Base-by-base conservation (phyloP, 2,329 filamentous ascomycete species). In the Claviceps paspali region DNA sequence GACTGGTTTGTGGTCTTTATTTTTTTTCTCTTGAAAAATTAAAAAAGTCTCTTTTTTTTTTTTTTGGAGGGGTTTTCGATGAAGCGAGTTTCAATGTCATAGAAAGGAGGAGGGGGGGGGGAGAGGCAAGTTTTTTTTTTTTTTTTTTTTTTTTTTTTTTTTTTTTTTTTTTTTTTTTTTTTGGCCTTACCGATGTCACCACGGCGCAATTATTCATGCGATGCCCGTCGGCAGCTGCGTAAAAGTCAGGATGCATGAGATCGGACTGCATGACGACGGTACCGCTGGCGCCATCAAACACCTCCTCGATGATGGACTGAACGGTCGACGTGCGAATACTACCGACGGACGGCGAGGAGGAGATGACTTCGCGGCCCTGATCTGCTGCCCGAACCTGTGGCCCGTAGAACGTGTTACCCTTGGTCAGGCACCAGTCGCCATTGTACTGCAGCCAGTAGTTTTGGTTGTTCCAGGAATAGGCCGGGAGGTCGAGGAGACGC, bases 381-480 rank as follows among this genome's bases (percentile, higher is more conserved):
- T n/a, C n/a, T n/a, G n/a, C n/a, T n/a, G n/a, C n/a, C n/a, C n/a
- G n/a, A n/a, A n/a, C 22, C 23, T 24, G 35, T 2, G 15, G 45
- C 68, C 62, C 49, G 82, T 67, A 29, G 64, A 59, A 33, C 73
- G 66, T 35, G 60, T 63, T 39, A 71, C 73, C 30, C 63, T 86
- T 86, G 42, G 68, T 75, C 27, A 85, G 62, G 17, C 68, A 72
- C 75, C 79, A 86, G 54, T 85, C 76, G 43, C 82, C 78, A 43
- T 67, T 56, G 50, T 74, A 76, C 47, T 67, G 63, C 29, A 74
- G 62, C 71, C 72, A 76, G 52, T 85, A 84, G 45, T 73, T 79
- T 63, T 83, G 82, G 47, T 74, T 63, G 48, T 86, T 76, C 59
- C 80, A 87, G 0, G 67, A 67, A 52, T 86, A 87, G 1, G 70